Evolutionary conservation across 2,329 filamentous ascomycete species (phyloP), one percentile per base, ranked within the genome.

Genomic region (Aureobasidium leucospermi): DNA sequence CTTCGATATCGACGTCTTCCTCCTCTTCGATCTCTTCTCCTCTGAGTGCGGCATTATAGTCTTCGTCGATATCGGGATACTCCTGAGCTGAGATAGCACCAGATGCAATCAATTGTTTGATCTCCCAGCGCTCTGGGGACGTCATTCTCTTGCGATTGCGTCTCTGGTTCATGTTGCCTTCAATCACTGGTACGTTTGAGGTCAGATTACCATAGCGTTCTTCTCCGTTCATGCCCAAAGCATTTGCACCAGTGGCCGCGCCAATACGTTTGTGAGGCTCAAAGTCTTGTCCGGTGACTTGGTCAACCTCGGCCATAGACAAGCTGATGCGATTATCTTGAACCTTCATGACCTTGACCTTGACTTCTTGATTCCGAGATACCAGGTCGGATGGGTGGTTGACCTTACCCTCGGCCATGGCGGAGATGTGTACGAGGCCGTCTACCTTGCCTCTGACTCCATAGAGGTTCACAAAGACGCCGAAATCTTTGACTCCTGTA

Each of bases 281-380:
- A 41, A 96, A 76, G 68, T 99, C 94, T 68, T 85, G 82, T 6
- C 94, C 94, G 3, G 89, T 92, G 32, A 84, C 81, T 71, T 99
- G 94, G 66, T 99, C 93, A 15, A 96, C 92, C 63, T 96, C 93
- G 69, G 96, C 96, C 92, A 99, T 96, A 0, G 92, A 96, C 6
- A 99, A 76, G 0, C 91, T 92, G 67, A 97, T 86, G 31, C 89
- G 83, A 57, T 79, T 84, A 4, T 88, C 87, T 68, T 97, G 89
- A 57, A 96, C 86, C 69, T 89, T 96, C 67, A 88, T 79, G 28
- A 99, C 87, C 72, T 99, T 99, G 67, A 97, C 90, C 72, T 94
- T 96, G 58, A 99, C 90, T 1, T 84, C 77, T 70, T 97, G 92
- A 6, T 88, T 89, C 62, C 84, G 82, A 2, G 87, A 82, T 4